phyloP scores from a whole-genome alignment of 2,329 filamentous ascomycete genomes.

The Sodiomyces alkalinus region DNA sequence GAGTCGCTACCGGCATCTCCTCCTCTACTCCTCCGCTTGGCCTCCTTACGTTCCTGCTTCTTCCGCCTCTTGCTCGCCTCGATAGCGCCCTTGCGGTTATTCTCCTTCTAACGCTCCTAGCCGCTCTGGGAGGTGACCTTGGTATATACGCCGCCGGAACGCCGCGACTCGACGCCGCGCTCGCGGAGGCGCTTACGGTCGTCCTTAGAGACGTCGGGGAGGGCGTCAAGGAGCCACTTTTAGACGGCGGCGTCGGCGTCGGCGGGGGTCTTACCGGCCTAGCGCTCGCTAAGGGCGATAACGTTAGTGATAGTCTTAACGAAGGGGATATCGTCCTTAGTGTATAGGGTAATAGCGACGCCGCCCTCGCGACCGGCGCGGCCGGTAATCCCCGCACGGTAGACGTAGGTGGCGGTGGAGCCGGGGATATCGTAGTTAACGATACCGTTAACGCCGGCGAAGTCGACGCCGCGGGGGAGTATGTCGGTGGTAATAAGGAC shows the following conservation, averaged over 20 bases:
- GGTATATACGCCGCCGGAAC: conserved; percentile 27
- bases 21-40: too few species aligned
- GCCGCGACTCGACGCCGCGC: conserved; percentile 62
- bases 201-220: conserved; percentile 72
- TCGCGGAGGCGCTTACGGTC: conserved; percentile 72
- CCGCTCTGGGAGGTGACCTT: conserved; percentile 76
- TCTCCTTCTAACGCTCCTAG: conserved; percentile 53
- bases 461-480: conserved; percentile 82
- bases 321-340: conserved; percentile 79
- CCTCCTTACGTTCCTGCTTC: conserved; percentile 14
- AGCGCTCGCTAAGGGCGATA: conserved; percentile 67
- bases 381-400: conserved; percentile 83
- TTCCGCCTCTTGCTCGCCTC: conserved; percentile 44
- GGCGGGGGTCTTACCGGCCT: conserved; percentile 40
- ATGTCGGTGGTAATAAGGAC: conserved; percentile 92
- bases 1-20: conserved; percentile 15
- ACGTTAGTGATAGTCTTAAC: conserved; percentile 89
- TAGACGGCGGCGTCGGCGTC: conserved; percentile 47
- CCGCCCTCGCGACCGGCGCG: conserved; percentile 78
- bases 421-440: conserved; percentile 96
- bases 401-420: conserved; percentile 80
- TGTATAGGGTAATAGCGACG: conserved; percentile 86
- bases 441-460: conserved; percentile 86
- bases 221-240: conserved; percentile 75
- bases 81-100: conserved; percentile 49